These are phyloP conservation scores for Pluteus cervinus DNA, from an alignment of 768 basidiomycete species.

Conservation along the genomic window DNA sequence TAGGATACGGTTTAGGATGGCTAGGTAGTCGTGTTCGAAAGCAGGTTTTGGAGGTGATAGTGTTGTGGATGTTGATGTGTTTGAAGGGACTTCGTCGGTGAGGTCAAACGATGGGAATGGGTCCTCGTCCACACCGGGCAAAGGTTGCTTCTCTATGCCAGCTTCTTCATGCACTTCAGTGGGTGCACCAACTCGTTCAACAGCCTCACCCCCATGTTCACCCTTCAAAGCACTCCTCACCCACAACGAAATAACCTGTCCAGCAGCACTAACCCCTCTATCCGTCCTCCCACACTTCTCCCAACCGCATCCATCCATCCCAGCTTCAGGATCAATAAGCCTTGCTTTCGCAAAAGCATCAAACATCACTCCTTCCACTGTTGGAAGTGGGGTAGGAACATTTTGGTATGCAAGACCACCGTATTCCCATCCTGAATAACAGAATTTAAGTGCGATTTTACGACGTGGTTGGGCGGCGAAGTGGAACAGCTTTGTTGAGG, in stretches of 20 bases:
- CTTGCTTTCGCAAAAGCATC: conserved; percentile 71
- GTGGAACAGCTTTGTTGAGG: conserved; percentile 36
- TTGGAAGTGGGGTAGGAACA: conserved; percentile 67
- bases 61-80: conserved; percentile 6
- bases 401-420: conserved; percentile 83
- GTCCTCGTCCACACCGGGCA: conserved; percentile 22
- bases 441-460: conserved; percentile 92
- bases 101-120: conserved; percentile 33
- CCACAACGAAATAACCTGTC: conserved; percentile 91
- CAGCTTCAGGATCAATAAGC: conserved; percentile 67
- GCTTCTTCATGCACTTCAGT: too few relatives aligned
- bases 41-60: conserved; percentile 13
- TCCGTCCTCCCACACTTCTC: conserved; percentile 92
- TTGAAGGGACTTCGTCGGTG: conserved; percentile 15
- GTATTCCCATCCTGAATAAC: conserved; percentile 90
- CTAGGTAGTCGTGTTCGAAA: conserved; percentile 69
- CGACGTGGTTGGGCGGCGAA: conserved; percentile 67
- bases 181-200: conserved; percentile 2
- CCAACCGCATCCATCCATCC: conserved; percentile 86
- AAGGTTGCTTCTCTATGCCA: conserved; percentile 4
- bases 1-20: conserved; percentile 79
- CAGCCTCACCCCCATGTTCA: conserved; percentile 12
- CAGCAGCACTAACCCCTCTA: conserved; percentile 89
- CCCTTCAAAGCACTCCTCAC: conserved; percentile 61
- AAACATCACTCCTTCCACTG: conserved; percentile 86